Evolutionary conservation across 306 rosid genomes (phyloP), one percentile per base, ranked within the genome.

Genomic region (Prunus mongolica): DNA sequence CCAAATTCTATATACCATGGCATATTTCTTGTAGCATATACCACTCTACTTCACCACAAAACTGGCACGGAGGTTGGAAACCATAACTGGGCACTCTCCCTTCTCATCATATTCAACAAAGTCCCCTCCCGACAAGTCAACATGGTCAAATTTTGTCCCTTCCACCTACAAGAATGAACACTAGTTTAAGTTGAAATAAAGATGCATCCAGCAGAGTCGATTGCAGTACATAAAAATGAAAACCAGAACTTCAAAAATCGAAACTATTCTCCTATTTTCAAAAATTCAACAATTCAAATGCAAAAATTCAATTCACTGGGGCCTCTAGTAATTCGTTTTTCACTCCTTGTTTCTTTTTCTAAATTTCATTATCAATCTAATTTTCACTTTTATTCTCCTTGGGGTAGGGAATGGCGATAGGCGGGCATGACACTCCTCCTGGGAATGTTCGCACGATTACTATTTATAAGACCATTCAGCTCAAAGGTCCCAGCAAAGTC

Each of bases 21-120:
- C 73, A 72, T 28, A 28, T 69, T 16, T 44, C 44, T 58, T 19
- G 45, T 5, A 19, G 25, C 50, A 45, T 8, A 18, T 2, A n/a
- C 32, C 18, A 10, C 61, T 58, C 85, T 88, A 86, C 86, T 82
- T 87, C 71, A 83, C 86, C 87, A 88, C 91, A 87, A 95, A 92
- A 34, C 81, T 87, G 51, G 97, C 81, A 19, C 83, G 84, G 50
- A 84, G 82, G 71, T 82, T 86, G 72, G 96, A 90, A 77, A 92
- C 83, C 99, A 88, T 92, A 77, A 89, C 97, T 2, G 97, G 96
- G 73, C 85, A 89, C 83, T 86, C 92, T 75, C 98, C 97, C 87
- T 92, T 90, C 91, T 90, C 99, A 80, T 83, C 93, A 72, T 92
- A 95, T 66, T 90, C 99, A n/a, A 87, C 84, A 65, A 67, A 92